phyloP scores from a whole-genome alignment of 2,329 filamentous ascomycete species.

The Rhynchosporium agropyri region DNA sequence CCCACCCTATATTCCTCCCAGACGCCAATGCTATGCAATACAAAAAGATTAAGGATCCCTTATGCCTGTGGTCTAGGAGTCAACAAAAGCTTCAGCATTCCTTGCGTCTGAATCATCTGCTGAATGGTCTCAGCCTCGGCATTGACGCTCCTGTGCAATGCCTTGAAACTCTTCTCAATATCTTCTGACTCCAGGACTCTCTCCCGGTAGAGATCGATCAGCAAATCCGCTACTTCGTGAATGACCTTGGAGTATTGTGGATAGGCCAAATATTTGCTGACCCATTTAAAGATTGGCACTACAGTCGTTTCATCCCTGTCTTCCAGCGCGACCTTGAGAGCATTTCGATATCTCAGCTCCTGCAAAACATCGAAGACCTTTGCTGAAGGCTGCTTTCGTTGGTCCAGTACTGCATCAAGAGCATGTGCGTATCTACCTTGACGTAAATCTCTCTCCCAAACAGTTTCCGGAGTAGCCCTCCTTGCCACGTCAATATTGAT shows the following conservation, averaged over 20 bases:
- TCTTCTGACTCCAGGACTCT: constrained; percentile 74
- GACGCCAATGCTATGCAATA: constrained; percentile 50
- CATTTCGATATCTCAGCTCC: constrained; percentile 84
- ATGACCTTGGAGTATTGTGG: constrained; percentile 80
- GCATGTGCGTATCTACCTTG: constrained; percentile 76
- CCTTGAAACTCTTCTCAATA: constrained; percentile 70
- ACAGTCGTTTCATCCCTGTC: constrained; percentile 80
- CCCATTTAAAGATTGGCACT: constrained; percentile 81
- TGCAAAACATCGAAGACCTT: constrained; percentile 76
- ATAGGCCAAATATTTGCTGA: constrained; percentile 77
- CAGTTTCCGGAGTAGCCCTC: constrained; percentile 65
- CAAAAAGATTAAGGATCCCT: constrained; percentile 3
- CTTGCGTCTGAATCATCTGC: constrained; percentile 76
- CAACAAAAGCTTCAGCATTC: constrained; percentile 84
- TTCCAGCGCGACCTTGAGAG: constrained; percentile 77
- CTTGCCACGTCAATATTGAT: constrained; percentile 74
- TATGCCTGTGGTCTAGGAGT: constrained; percentile 46
- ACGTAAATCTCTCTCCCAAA: constrained; percentile 82
- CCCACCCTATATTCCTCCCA: constrained; percentile 1
- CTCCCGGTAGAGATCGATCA: constrained; percentile 86
- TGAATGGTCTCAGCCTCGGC: constrained; percentile 82
- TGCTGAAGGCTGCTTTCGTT: constrained; percentile 55
- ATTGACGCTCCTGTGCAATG: constrained; percentile 70
- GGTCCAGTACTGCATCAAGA: constrained; percentile 75
- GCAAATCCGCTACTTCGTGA: constrained; percentile 78